phyloP scores from a whole-genome alignment of 2,329 filamentous ascomycete genomes.

The Trichoderma sp. region DNA sequence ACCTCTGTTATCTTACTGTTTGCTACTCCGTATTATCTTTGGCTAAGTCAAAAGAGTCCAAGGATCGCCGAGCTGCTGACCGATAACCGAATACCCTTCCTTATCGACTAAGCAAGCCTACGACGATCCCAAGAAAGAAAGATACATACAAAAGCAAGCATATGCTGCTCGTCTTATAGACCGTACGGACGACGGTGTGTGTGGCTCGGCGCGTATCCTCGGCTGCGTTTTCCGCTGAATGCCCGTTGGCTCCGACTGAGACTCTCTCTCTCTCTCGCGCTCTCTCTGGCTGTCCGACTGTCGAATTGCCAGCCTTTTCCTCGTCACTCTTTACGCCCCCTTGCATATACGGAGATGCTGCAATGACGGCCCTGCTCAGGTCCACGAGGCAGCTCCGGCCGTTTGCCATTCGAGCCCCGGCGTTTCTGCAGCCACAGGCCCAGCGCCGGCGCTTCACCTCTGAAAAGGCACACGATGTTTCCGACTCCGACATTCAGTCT shows the following conservation, averaged over 20 bases:
- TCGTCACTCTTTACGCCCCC: background rate
- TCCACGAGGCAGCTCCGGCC: conserved; percentile 27
- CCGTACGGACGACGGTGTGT: background rate
- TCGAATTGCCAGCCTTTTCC: too few species aligned
- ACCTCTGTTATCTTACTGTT: too few species aligned
- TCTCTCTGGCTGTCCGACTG: background rate
- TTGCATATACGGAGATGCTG: conserved; percentile 29
- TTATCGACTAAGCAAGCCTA: background rate
- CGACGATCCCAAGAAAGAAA: too few species aligned
- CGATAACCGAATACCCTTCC: background rate
- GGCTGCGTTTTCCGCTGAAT: background rate
- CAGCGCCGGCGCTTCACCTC: conserved; percentile 30
- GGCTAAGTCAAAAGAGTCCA: conserved; percentile 3
- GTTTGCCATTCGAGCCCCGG: conserved; percentile 8
- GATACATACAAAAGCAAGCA: too few species aligned
- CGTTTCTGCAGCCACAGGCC: background rate
- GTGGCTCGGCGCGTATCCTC: background rate
- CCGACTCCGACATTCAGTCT: conserved; percentile 75
- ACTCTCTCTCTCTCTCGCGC: background rate
- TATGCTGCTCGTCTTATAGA: too few species aligned
- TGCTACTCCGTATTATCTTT: background rate
- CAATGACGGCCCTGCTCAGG: conserved; percentile 32
- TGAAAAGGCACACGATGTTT: conserved; percentile 44
- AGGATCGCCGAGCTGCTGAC: conserved; percentile 7
- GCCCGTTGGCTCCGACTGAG: background rate